Base-by-base conservation (phyloP, 169 alveolate species). In the Plasmodium gallinaceum region DNA sequence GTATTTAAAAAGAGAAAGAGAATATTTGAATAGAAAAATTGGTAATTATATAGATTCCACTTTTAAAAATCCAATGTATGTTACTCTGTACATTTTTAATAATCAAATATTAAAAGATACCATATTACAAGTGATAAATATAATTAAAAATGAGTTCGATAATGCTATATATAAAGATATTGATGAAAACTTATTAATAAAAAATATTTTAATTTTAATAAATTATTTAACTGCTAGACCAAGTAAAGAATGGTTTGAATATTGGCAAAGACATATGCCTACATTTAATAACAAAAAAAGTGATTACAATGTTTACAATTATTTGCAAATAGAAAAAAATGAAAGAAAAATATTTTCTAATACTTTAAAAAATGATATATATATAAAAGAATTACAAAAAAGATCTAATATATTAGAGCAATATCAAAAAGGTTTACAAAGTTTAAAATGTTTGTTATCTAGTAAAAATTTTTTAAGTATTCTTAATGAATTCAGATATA, bases 41-140 rank as follows among this genome's bases (percentile, higher is more conserved):
- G 88, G 88, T n/a, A 42, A 24, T 14, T 58, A 76, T n/a, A 52
- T 76, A 22, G 88, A 76, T 48, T 76, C 88, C 0, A 76, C 88
- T n/a, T 76, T 62, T 64, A 76, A 76, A 66, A 76, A 76, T 54
- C 88, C 88, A 24, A 76, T 76, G 88, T 76, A 76, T 76, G 76
- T 76, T 43, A 76, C 88, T 22, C 52, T 76, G 51, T 76, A 76
- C 20, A 76, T 76, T 7, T 76, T 18, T 57, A 76, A 76, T 48
- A 76, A 76, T 46, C 61, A 62, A n/a, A 48, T 76, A 46, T 48
- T 76, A 64, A 76, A 76, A 42, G 88, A 76, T 32, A 76, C 64
- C 9, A 76, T 76, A 45, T 18, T 76, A 12, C 88, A 76, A 42
- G 66, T 76, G 8, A 76, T 76, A 26, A 48, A 76, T 48, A 76